Base-by-base conservation (phyloP, 495 filamentous ascomycete genomes). In the Penicillium macrosclerotiorum region DNA sequence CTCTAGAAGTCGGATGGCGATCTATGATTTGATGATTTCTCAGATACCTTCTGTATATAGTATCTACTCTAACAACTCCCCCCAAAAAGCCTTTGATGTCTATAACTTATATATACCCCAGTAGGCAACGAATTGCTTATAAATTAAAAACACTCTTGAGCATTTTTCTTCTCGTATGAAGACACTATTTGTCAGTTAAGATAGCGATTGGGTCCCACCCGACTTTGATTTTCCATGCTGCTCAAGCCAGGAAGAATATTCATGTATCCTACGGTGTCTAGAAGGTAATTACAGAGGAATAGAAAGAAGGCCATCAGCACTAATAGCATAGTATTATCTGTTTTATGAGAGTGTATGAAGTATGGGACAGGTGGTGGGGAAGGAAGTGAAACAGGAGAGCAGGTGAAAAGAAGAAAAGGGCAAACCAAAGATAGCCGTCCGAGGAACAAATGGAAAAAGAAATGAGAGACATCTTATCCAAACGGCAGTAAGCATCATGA, bases 401-500 rank as follows among this genome's bases (percentile, higher is more conserved):
- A 11, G 11, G 25, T 5, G 11, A 42, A 40, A 37, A 47, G 18
- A 18, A 12, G 4, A 34, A 30, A 14, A 16, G 13, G 8, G 29
- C 20, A 30, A 33, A 39, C 18, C 18, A 18, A 13, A 16, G 8
- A 20, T 11, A 22, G 31, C 26, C 34, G 14, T 38, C 26, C 47
- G 8, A 33, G 47, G n/a, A 32, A 44, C 24, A 37, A 38, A 44
- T n/a, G 46, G n/a, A 49, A 43, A 29, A 23, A 36, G n/a, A 37
- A 17, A 36, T 23, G 16, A 27, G 30, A 36, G 36, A 30, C 42
- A 45, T 36, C 26, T n/a, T n/a, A n/a, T n/a, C n/a, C n/a, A n/a
- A 38, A 42, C 23, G 22, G 35, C n/a, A 37, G 35, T 52, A 42
- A 42, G 49, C 48, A 51, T 51, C 26, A 45, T 41, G 40, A 51